These are phyloP conservation scores for Fusarium marasasianum DNA, from an alignment of 2,329 filamentous ascomycete species.

Conservation along the genomic window DNA sequence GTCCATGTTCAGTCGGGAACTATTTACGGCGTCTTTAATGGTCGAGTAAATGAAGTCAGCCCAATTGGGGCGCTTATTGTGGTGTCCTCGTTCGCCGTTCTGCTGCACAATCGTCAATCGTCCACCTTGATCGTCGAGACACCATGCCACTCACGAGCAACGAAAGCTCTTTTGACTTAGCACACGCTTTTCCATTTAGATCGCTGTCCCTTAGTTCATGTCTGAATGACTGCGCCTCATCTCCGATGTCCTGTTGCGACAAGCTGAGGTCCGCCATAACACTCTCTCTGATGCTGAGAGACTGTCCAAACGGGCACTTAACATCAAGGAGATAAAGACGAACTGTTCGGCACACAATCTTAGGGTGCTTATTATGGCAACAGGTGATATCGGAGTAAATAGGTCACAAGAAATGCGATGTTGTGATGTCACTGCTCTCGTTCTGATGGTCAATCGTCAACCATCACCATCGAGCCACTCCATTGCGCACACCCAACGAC, in stretches of 20 bases:
- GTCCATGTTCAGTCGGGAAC: accelerated
- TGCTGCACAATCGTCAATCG: neutral
- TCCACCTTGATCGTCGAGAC: neutral
- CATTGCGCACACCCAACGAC: neutral
- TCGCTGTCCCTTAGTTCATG: accelerated
- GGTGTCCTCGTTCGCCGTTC: neutral
- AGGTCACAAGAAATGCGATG: accelerated
- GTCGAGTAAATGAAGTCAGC: accelerated
- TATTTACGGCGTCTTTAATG: accelerated
- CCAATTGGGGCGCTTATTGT: neutral
- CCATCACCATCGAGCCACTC: neutral
- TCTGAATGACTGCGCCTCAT: no score
- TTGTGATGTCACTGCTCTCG: neutral
- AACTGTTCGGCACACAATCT: neutral
- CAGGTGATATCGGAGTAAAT: accelerated
- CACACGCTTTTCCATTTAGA: accelerated
- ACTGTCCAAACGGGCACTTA: no score
- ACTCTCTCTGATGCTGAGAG: neutral
- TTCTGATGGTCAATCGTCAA: neutral
- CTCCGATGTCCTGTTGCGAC: neutral
- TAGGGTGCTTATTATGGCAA: accelerated
- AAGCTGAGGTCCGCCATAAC: no score
- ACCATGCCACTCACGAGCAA: neutral
- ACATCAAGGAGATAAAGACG: neutral
- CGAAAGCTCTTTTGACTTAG: no score